Evolutionary conservation across 2,329 filamentous ascomycete species (phyloP).

Genomic region (Talaromyces sp.): DNA sequence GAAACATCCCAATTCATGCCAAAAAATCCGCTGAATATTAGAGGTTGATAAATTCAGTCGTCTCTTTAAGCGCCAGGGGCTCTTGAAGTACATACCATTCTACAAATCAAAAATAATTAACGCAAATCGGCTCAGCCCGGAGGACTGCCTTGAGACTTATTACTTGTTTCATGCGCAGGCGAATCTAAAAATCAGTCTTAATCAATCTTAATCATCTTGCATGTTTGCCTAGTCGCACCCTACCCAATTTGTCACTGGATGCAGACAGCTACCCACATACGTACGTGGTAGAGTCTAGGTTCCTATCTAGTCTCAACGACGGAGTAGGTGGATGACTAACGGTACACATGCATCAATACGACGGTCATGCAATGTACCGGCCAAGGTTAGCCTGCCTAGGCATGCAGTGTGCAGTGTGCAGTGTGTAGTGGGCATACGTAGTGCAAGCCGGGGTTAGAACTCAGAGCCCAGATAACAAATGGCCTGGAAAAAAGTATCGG

Average conservation of each 20-base stretch:
- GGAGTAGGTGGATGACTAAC: background rate
- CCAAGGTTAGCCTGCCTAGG: background rate
- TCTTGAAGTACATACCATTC: background rate
- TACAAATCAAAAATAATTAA: background rate
- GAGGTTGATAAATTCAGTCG: background rate
- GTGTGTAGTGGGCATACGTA: background rate
- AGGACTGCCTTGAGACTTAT: background rate
- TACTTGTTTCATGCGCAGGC: background rate
- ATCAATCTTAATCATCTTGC: background rate
- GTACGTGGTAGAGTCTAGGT: background rate
- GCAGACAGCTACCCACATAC: background rate
- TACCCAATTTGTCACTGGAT: background rate
- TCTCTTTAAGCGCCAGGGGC: background rate
- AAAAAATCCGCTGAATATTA: background rate
- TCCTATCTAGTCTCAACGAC: background rate
- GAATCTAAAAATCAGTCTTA: background rate
- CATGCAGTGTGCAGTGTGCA: background rate
- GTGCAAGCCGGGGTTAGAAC: background rate
- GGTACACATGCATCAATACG: background rate
- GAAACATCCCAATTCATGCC: background rate
- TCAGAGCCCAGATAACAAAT: too few species aligned
- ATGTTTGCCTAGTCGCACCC: background rate
- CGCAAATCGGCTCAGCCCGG: background rate
- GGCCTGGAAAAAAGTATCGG: background rate
- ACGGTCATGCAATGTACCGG: background rate